These are phyloP conservation scores for Fusarium newnesense DNA, from an alignment of 2,329 filamentous ascomycete genomes.

Conservation along the genomic window DNA sequence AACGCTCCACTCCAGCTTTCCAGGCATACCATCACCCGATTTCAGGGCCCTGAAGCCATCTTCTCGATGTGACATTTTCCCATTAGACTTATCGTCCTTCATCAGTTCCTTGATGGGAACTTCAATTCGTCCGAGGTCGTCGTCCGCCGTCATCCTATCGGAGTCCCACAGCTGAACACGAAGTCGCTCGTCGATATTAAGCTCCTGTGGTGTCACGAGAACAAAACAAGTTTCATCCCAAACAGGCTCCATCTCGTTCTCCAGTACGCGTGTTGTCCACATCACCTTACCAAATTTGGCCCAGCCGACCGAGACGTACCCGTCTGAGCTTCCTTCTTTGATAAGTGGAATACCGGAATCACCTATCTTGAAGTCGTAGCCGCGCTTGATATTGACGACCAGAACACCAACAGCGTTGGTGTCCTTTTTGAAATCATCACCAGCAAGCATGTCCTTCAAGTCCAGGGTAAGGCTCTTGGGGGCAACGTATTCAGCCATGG, in stretches of 20 bases:
- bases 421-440: constrained; percentile 83
- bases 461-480: constrained; percentile 80
- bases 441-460: constrained; percentile 80
- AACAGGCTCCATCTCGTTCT: constrained; percentile 71
- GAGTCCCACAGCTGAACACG: constrained; percentile 81
- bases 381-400: constrained; percentile 72
- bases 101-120: constrained; percentile 74
- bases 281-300: constrained; percentile 78
- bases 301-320: constrained; percentile 79
- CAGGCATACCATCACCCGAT: constrained; percentile 74
- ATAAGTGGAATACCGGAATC: constrained; percentile 71
- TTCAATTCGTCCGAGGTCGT: constrained; percentile 79
- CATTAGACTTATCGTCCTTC: constrained; percentile 66
- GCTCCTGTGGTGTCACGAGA: constrained; percentile 75
- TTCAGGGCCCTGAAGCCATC: constrained; percentile 75
- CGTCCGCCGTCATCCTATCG: constrained; percentile 76
- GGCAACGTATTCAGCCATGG: constrained; percentile 79
- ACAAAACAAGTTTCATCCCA: constrained; percentile 78
- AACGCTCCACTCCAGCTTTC: constrained; percentile 74
- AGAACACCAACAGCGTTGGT: constrained; percentile 72
- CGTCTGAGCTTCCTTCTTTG: constrained; percentile 71
- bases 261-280: constrained; percentile 69
- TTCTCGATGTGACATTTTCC: constrained; percentile 69
- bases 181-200: constrained; percentile 77
- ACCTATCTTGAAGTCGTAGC: constrained; percentile 76